Base-by-base conservation (phyloP, 495 filamentous ascomycete genomes). In the Tetracladium marchalianum region DNA sequence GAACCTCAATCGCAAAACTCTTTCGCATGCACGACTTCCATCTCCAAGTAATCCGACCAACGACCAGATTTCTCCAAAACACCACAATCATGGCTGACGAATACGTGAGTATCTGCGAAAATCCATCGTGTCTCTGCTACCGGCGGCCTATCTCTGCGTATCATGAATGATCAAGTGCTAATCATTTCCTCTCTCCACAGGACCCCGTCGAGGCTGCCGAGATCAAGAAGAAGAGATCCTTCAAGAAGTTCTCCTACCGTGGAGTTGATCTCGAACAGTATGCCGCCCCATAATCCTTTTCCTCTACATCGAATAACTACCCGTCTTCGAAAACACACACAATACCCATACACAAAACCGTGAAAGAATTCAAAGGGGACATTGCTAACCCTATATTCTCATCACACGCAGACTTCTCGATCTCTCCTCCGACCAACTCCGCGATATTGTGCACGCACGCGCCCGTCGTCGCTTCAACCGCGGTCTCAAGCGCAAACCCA, bases 181-280 rank as follows among this genome's bases (percentile, higher is more conserved):
- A 79, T 62, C 4, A 8, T n/a, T 37, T 50, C 50, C 50, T 55
- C 43, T 60, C 31, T 19, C 60, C 37, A 47, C 58, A 90, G 85
- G 87, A 95, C 73, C 78, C 88, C 72, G 88, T 90, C 76, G 85
- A 89, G 79, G 88, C 88, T 73, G 88, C 88, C 64, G 90, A 95
- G 82, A 77, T 95, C 73, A 96, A 98, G 87, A 94, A 87, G 81
- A 92, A 81, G 75, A 94, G 90, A 88, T 76, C 87, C 63, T 97
- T 97, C 86, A 85, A 90, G 76, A 97, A 97, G 82, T 98, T 98
- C 70, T 92, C 90, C 58, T 98, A 96, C 84, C 89, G 92, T 66
- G 92, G 92, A 58, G 85, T 97, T 70, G 92, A 98, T 68, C 90
- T 98, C 70, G 92, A 98, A 70, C 85, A 93, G 90, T 95, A 86